Conservation (phyloP, 2,329 filamentous ascomycete species). For the Venturia nashicola region DNA sequence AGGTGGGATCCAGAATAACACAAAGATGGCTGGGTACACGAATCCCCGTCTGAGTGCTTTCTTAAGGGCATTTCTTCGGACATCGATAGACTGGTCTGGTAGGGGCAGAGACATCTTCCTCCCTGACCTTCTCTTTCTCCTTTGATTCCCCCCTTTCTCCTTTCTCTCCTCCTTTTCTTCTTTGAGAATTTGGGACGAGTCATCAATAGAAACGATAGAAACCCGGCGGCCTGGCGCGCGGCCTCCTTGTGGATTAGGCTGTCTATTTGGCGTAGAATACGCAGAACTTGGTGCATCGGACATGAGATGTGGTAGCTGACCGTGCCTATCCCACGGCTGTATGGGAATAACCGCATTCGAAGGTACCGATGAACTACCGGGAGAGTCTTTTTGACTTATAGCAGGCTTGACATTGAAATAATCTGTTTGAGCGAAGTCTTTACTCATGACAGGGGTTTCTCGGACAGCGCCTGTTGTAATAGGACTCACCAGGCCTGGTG, state of each 20-base stretch:
- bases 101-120: not conserved
- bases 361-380: not conserved
- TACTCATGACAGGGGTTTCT: not conserved
- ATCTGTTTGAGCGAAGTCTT: not conserved
- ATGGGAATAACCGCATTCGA: not conserved
- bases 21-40: conserved; percentile 63
- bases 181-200: not conserved
- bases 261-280: not conserved
- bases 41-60: conserved; percentile 61
- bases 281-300: not conserved
- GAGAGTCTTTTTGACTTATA: not conserved
- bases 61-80: conserved; percentile 31
- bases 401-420: not conserved
- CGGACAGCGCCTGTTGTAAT: not conserved
- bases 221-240: not conserved
- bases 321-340: not conserved
- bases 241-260: not conserved
- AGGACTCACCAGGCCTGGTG: not conserved
- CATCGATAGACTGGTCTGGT: not conserved
- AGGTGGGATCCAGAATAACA: conserved; percentile 59
- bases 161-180: not conserved
- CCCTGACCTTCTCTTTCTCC: no score
- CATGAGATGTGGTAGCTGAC: not conserved
- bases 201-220: not conserved
- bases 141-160: not conserved